A percentile compares a stretch with the other conserved stretches of the same genome.
These are phyloP conservation scores for Lanmaoa pseudosensibilis DNA, from an alignment of 768 basidiomycete species.

Conservation along the genomic window DNA sequence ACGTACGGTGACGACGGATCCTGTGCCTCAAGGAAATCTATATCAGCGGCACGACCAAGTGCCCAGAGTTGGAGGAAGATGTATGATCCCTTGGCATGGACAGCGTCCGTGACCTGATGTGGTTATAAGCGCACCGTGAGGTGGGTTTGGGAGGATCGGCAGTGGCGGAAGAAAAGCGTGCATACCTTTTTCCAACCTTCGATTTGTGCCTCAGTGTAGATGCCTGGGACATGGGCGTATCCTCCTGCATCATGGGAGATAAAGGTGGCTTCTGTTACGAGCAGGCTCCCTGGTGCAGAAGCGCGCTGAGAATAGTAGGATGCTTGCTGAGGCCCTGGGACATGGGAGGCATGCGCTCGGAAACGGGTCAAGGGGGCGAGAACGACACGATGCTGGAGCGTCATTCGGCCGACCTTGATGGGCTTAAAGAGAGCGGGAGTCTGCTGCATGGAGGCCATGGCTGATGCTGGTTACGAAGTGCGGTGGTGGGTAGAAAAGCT, in stretches of 20 bases:
- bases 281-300: conserved; percentile 48
- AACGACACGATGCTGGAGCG: conserved; percentile 50
- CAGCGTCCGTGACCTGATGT: conserved; percentile 51
- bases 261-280: conserved; percentile 58
- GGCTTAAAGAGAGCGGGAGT: conserved; percentile 44
- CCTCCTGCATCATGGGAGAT: conserved; percentile 53
- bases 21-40: conserved; percentile 30
- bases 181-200: conserved; percentile 47
- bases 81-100: conserved; percentile 52
- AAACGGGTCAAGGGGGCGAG: conserved; percentile 53
- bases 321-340: conserved; percentile 38
- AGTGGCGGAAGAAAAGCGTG: too few species aligned
- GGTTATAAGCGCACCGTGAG: neutral
- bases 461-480: neutral
- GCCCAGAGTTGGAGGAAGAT: conserved; percentile 57
- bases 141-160: too few species aligned
- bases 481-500: neutral
- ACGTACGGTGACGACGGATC: conserved; percentile 35
- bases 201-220: conserved; percentile 60
- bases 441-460: conserved; percentile 3
- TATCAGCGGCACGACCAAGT: conserved; percentile 49
- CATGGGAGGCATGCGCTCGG: conserved; percentile 38
- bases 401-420: conserved; percentile 41
- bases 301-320: conserved; percentile 53
- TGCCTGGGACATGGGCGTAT: conserved; percentile 53